These are phyloP conservation scores for Tothia fuscella DNA, from an alignment of 2,329 filamentous ascomycete genomes.

Conservation along the genomic window DNA sequence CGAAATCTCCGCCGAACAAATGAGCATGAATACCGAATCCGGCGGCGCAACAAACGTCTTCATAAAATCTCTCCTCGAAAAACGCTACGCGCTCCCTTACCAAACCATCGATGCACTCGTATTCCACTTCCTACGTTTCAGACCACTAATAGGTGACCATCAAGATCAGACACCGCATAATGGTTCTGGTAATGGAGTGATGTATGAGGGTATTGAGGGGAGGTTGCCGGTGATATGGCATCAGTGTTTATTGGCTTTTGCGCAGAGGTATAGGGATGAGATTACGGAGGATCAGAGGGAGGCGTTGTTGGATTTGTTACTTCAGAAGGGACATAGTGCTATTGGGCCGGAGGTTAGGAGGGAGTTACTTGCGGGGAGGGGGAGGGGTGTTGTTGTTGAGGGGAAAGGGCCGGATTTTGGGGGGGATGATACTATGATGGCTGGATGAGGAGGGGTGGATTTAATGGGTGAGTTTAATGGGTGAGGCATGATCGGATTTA, in stretches of 20 bases:
- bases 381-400: conserved; percentile 53
- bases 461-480: no score
- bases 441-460: not conserved
- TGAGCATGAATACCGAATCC: conserved; percentile 62
- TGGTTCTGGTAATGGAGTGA: conserved; percentile 18
- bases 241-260: conserved; percentile 83
- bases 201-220: conserved; percentile 32
- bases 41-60: conserved; percentile 92
- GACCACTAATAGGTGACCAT: conserved; percentile 34
- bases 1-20: conserved; percentile 87
- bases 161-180: conserved; percentile 37
- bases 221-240: conserved; percentile 93
- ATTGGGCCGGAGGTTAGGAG: conserved; percentile 87
- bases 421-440: conserved; percentile 75
- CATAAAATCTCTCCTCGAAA: conserved; percentile 84
- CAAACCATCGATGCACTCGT: conserved; percentile 91
- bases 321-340: conserved; percentile 71
- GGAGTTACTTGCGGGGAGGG: conserved; percentile 78
- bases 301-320: conserved; percentile 73
- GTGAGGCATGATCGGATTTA: no score
- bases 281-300: conserved; percentile 93
- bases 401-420: conserved; percentile 48
- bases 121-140: conserved; percentile 91
- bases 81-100: conserved; percentile 92
- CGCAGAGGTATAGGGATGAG: conserved; percentile 88